phyloP scores from a whole-genome alignment of 164 flowering plant species.

The Buxus sempervirens region DNA sequence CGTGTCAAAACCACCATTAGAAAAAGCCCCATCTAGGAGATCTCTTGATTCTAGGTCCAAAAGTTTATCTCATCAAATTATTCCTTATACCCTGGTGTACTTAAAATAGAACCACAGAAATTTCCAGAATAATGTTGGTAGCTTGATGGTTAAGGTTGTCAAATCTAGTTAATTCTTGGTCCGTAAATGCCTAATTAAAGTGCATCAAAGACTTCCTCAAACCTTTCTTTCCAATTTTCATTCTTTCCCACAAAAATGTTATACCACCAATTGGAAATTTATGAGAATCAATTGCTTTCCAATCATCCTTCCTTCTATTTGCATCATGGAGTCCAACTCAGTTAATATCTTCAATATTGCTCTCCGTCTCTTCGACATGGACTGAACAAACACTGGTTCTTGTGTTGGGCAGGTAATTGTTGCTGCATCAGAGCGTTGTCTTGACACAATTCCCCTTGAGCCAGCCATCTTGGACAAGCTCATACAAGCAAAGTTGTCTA shows the following conservation, averaged over 20 bases:
- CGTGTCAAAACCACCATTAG: background rate
- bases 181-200: background rate
- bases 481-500: conserved; percentile 78
- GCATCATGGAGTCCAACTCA: no score
- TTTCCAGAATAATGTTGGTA: background rate
- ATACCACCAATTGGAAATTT: background rate
- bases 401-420: conserved; percentile 64
- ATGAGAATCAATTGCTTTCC: background rate
- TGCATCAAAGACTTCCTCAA: background rate
- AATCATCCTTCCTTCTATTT: background rate
- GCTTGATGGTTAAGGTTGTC: background rate
- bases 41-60: background rate
- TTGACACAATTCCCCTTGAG: conserved; percentile 84
- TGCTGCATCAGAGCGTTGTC: conserved; percentile 82
- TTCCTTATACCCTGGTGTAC: background rate
- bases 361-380: background rate
- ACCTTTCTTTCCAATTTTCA: background rate
- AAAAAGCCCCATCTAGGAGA: background rate
- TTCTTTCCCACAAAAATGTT: background rate
- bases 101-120: background rate
- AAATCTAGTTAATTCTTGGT: background rate
- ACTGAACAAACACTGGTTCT: background rate
- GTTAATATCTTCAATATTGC: background rate
- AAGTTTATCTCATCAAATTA: background rate
- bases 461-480: conserved; percentile 90